These are phyloP conservation scores for Colletotrichum phormii DNA, from an alignment of 2,329 filamentous ascomycete genomes.

Conservation along the genomic window DNA sequence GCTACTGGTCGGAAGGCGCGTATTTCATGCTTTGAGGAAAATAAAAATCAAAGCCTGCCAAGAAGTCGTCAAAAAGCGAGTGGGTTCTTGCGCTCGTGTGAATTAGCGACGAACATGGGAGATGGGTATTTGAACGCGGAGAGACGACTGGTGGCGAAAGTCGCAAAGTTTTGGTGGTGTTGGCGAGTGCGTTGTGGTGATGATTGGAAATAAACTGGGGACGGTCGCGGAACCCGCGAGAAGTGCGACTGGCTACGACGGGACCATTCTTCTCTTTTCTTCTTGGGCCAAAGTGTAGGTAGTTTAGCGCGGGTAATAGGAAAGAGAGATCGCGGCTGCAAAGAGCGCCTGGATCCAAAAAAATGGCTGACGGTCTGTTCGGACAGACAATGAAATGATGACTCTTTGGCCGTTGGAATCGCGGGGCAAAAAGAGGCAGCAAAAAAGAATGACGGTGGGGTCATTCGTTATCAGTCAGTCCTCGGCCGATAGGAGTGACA, in stretches of 20 bases:
- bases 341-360: background rate
- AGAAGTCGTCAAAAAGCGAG: background rate
- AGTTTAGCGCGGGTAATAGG: background rate
- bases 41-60: background rate
- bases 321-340: background rate
- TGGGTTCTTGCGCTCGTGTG: background rate
- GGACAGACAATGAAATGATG: conserved; percentile 23
- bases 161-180: conserved; percentile 5
- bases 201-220: conserved; percentile 16
- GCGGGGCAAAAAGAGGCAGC: conserved; percentile 24
- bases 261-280: conserved; percentile 11
- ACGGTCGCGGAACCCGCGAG: conserved; percentile 34
- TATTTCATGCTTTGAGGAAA: conserved; percentile 25
- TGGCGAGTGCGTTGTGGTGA: background rate
- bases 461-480: background rate
- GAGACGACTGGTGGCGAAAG: conserved; percentile 20
- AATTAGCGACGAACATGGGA: conserved; percentile 18
- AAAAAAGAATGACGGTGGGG: background rate
- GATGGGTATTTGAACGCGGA: conserved; percentile 5
- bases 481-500: conserved; percentile 6
- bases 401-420: conserved; percentile 36
- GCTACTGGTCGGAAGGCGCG: conserved; percentile 27
- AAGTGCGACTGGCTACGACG: conserved; percentile 30
- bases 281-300: conserved; percentile 24
- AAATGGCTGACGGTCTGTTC: conserved; percentile 15